Percentiles rank a stretch among this genome's conserved stretches.
Evolutionary conservation across 441 rosid genomes (phyloP).

Genomic region (Pelargonium citronellum): DNA sequence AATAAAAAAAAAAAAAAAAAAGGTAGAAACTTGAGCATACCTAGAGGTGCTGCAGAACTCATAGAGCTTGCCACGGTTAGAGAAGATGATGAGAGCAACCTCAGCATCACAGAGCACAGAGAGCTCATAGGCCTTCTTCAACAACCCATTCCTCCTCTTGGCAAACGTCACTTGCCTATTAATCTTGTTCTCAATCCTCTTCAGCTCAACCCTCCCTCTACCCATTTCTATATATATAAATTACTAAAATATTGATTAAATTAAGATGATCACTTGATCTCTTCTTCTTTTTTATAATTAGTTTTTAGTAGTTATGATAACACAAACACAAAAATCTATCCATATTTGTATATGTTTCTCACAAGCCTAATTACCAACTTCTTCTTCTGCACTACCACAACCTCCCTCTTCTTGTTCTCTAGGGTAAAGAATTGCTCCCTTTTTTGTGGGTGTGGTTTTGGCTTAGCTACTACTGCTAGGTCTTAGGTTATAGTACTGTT

Average conservation of each 20-base stretch:
- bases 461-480: conserved; percentile 8
- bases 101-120: conserved; percentile 86
- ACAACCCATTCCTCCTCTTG: conserved; percentile 83
- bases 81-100: conserved; percentile 82
- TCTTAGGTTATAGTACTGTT: conserved; percentile 7
- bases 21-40: conserved; percentile 26
- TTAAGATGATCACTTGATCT: background rate
- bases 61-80: conserved; percentile 79
- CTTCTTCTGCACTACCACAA: background rate
- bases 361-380: too few species aligned
- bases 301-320: too few species aligned
- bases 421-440: conserved; percentile 2
- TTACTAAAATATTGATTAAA: background rate
- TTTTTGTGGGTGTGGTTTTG: background rate
- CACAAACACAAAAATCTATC: background rate
- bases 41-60: conserved; percentile 78
- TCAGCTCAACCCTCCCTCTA: conserved; percentile 82
- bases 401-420: background rate
- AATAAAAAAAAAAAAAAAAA: too few species aligned
- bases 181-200: conserved; percentile 89
- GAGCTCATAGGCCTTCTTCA: conserved; percentile 88
- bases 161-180: conserved; percentile 84
- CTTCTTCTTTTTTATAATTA: too few species aligned
- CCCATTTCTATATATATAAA: conserved; percentile 40
- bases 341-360: background rate